A percentile compares a stretch with the other conserved stretches of the same genome.
phyloP scores from a whole-genome alignment of 352 stramenopile species.

The Phytophthora citricola region DNA sequence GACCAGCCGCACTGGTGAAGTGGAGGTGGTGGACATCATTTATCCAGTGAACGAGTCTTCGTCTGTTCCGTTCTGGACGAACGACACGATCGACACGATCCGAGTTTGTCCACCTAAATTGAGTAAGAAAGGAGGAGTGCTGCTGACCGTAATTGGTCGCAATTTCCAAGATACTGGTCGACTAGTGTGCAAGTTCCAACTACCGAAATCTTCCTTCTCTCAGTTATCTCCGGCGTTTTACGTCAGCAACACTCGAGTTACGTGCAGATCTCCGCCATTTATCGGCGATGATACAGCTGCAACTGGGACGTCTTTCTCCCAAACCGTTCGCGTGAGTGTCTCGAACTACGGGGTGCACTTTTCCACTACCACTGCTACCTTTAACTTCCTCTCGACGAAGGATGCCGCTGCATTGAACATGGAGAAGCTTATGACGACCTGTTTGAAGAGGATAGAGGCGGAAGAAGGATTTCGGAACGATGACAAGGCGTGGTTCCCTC shows the following conservation, averaged over 20 bases:
- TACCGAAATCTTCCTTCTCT: constrained; percentile 20
- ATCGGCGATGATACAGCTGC: constrained; percentile 30
- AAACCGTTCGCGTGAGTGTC: constrained; percentile 62
- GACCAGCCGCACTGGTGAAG: constrained; percentile 76
- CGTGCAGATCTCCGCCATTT: constrained; percentile 78
- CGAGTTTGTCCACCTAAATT: constrained; percentile 79
- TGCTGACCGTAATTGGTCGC: constrained; percentile 94
- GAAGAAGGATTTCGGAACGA: constrained; percentile 87
- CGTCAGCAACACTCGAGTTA: constrained; percentile 82
- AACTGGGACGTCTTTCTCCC: constrained; percentile 20
- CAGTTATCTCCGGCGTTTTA: constrained; percentile 61
- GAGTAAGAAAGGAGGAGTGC: constrained; percentile 42
- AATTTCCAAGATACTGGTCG: constrained; percentile 92
- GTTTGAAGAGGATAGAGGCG: constrained; percentile 26
- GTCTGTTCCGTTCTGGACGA: constrained; percentile 88
- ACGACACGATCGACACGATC: constrained; percentile 96
- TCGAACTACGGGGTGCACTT: constrained; percentile 87
- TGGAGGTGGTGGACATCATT: constrained; percentile 91
- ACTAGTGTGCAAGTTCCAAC: constrained; percentile 89
- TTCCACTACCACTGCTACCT: constrained; percentile 60
- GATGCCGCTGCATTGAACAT: constrained; percentile 50
- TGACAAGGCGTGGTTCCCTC: constrained; percentile 93
- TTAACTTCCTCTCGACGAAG: constrained; percentile 48
- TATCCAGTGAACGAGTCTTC: constrained; percentile 93
- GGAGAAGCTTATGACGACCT: constrained; percentile 47